These are phyloP conservation scores for Colletotrichum tamarilloi DNA, from an alignment of 2,329 filamentous ascomycete genomes.

Conservation along the genomic window DNA sequence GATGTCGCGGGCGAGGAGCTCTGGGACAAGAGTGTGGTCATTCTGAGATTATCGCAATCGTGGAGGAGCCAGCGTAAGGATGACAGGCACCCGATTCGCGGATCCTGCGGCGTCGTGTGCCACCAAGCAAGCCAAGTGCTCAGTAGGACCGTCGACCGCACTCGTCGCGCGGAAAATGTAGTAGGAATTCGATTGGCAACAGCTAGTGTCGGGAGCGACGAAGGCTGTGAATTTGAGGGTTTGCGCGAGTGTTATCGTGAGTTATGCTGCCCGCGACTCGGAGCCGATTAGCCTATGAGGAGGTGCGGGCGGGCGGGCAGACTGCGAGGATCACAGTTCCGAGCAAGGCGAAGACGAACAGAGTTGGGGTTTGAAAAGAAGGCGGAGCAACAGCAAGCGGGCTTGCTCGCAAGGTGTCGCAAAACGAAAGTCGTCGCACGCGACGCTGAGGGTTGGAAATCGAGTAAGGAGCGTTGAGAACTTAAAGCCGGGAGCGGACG, in stretches of 20 bases:
- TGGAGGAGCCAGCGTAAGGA: conserved; percentile 38
- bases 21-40: conserved; percentile 68
- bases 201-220: neutral
- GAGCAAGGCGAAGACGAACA: conserved; percentile 11
- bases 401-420: conserved; percentile 29
- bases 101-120: conserved; percentile 32
- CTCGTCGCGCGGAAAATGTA: neutral
- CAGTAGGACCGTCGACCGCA: conserved; percentile 8
- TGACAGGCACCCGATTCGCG: conserved; percentile 41
- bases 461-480: conserved; percentile 34
- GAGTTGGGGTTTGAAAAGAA: conserved; percentile 3
- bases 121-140: conserved; percentile 17
- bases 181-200: conserved; percentile 1
- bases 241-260: conserved; percentile 31
- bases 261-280: conserved; percentile 6
- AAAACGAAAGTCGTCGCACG: conserved; percentile 37
- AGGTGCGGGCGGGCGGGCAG: neutral
- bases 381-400: neutral
- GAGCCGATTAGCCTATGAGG: neutral
- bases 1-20: conserved; percentile 66
- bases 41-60: conserved; percentile 40
- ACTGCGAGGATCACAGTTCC: conserved; percentile 3
- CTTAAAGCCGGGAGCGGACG: conserved; percentile 17
- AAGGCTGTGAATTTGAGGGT: conserved; percentile 4
- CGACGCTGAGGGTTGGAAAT: conserved; percentile 31